Percentiles rank a stretch among this genome's conserved stretches.
Conservation (phyloP, 495 filamentous ascomycete species). For the Tetracladium setigerum region DNA sequence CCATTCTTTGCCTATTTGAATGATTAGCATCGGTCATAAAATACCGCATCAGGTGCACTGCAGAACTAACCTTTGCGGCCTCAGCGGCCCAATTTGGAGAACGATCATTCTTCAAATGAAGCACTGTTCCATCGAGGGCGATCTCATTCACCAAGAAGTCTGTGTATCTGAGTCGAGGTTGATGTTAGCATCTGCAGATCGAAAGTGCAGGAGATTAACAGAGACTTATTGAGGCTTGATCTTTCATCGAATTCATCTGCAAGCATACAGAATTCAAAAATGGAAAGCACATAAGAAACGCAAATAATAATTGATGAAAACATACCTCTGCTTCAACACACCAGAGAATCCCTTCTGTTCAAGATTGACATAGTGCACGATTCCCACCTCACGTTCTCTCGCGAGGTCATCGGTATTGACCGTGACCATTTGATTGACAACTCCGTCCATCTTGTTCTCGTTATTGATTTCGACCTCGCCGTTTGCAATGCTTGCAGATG, state of each 20-base stretch:
- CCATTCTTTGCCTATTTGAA: constrained; percentile 1
- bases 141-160: constrained; percentile 97
- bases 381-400: constrained; percentile 44
- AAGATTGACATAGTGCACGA: constrained; percentile 45
- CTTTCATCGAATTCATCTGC: too few species aligned
- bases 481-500: background rate
- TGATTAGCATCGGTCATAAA: background rate
- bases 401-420: constrained; percentile 3
- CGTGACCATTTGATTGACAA: background rate
- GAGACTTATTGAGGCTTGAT: too few species aligned
- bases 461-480: too few species aligned
- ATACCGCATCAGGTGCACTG: background rate
- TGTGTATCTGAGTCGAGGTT: constrained; percentile 56
- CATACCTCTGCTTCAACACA: constrained; percentile 51
- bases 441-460: constrained; percentile 1
- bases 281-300: background rate
- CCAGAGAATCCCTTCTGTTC: constrained; percentile 44
- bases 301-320: constrained; percentile 1
- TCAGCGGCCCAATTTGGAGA: background rate
- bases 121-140: constrained; percentile 62
- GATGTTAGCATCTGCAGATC: background rate
- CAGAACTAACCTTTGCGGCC: background rate
- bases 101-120: constrained; percentile 54
- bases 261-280: too few species aligned
- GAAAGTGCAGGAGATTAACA: background rate